These are phyloP conservation scores for Nicotiana sylvestris DNA, from an alignment of 257 asterid genomes.

Conservation along the genomic window DNA sequence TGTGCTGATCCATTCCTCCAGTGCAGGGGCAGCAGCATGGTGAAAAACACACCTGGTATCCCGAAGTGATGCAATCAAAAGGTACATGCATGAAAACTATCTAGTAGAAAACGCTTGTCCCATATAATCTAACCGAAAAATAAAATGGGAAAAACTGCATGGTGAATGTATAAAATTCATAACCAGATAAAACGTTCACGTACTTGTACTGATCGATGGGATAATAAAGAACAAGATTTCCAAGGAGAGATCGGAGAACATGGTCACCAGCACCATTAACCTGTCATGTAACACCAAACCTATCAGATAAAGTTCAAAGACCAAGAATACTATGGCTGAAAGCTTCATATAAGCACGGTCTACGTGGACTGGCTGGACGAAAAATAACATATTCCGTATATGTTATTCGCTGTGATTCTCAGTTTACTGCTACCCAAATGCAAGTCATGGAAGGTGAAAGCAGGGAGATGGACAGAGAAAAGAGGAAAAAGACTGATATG, in stretches of 20 bases:
- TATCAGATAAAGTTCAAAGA: constrained; percentile 7
- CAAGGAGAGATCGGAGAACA: constrained; percentile 93
- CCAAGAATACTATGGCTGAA: background rate
- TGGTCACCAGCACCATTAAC: constrained; percentile 99
- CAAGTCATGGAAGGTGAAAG: background rate
- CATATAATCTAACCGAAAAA: background rate
- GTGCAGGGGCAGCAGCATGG: constrained; percentile 55
- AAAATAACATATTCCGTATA: background rate
- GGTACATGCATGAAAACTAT: background rate
- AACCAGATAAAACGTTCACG: background rate
- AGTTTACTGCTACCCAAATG: background rate
- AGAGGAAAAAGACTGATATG: background rate
- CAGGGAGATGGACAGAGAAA: background rate
- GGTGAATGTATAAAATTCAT: background rate
- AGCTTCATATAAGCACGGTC: background rate
- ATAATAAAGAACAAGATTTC: constrained; percentile 87
- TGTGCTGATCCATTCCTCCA: constrained; percentile 86
- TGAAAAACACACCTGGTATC: constrained; percentile 57
- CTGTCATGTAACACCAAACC: constrained; percentile 36
- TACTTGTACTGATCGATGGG: constrained; percentile 95
- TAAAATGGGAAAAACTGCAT: background rate
- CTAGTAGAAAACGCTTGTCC: background rate
- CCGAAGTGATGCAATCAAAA: background rate
- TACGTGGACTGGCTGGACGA: background rate
- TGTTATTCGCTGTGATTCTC: background rate